A percentile compares a stretch with the other conserved stretches of the same genome.
These are phyloP conservation scores for Castanea mollissima DNA, from an alignment of 306 rosid species.

Conservation along the genomic window DNA sequence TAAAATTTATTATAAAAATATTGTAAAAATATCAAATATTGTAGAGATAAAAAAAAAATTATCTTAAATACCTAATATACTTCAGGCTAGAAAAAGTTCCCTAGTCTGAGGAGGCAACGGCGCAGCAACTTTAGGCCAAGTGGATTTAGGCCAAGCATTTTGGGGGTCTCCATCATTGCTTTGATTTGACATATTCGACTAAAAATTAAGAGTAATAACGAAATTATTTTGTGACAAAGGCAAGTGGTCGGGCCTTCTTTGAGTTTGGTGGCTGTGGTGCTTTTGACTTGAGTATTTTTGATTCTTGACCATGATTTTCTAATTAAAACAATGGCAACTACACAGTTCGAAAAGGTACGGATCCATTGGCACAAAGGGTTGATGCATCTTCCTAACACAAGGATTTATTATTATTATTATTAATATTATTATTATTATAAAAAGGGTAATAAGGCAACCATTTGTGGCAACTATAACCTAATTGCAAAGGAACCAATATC, in stretches of 20 bases:
- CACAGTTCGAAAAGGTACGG: not conserved
- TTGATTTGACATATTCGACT: not conserved
- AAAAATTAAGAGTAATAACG: not conserved
- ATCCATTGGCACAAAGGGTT: not conserved
- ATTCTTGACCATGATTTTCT: not conserved
- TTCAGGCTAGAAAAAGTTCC: conserved; percentile 11
- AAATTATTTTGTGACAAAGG: conserved; percentile 4
- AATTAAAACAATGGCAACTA: not conserved
- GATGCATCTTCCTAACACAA: no score
- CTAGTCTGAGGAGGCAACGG: conserved; percentile 21
- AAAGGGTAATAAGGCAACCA: no score
- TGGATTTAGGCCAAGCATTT: not conserved
- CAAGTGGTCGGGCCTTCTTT: conserved; percentile 8
- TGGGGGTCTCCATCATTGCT: conserved; percentile 3
- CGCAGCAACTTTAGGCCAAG: not conserved
- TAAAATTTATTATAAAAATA: no score
- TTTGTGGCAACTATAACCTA: no score
- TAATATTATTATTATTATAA: no score
- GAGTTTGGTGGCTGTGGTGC: conserved; percentile 8
- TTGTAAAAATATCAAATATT: no score
- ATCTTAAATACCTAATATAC: no score
- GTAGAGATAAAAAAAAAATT: no score
- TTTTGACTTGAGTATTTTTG: conserved; percentile 22
- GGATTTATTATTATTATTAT: no score
- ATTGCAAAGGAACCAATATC: no score